Percentiles rank a stretch among this genome's conserved stretches.
Evolutionary conservation across 371 early-diverging fungal species (phyloP).

Genomic region (Entomophthora muscae): DNA sequence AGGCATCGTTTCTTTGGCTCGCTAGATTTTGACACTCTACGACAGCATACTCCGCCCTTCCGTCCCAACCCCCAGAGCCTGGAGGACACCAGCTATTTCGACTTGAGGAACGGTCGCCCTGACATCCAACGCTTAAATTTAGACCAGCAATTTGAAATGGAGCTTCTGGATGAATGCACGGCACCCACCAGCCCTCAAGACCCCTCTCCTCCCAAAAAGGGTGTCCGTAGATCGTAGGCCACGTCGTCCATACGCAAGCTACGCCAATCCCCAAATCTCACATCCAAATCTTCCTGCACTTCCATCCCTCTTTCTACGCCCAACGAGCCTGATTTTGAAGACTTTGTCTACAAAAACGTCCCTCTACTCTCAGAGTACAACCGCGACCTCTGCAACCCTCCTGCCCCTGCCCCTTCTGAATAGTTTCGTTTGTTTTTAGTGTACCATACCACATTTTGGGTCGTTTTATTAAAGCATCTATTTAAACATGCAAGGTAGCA

Average conservation of each 20-base stretch:
- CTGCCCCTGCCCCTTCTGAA: not conserved
- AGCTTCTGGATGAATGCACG: not conserved
- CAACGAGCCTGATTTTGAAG: conserved; percentile 28
- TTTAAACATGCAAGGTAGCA: too few species aligned
- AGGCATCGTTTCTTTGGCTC: conserved; percentile 54
- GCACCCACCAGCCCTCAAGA: not conserved
- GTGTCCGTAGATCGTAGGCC: not conserved
- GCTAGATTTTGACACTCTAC: conserved; percentile 51
- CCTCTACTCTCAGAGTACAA: conserved; percentile 18
- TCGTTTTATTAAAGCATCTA: too few species aligned
- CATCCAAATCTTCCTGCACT: conserved; percentile 6
- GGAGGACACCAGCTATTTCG: conserved; percentile 69
- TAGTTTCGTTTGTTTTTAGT: not conserved
- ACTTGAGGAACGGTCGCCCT: conserved; percentile 31
- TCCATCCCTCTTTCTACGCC: not conserved
- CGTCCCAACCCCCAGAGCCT: conserved; percentile 49
- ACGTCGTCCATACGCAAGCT: conserved; percentile 10
- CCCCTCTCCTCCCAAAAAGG: not conserved
- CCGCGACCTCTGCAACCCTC: conserved; percentile 11
- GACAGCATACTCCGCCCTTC: conserved; percentile 46
- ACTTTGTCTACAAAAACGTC: conserved; percentile 37
- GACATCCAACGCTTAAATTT: conserved; percentile 24
- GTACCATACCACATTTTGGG: too few species aligned
- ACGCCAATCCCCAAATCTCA: conserved; percentile 12
- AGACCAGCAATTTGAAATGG: conserved; percentile 8